These are phyloP conservation scores for Helicocarpus griseus DNA, from an alignment of 2,329 filamentous ascomycete species.

Conservation along the genomic window DNA sequence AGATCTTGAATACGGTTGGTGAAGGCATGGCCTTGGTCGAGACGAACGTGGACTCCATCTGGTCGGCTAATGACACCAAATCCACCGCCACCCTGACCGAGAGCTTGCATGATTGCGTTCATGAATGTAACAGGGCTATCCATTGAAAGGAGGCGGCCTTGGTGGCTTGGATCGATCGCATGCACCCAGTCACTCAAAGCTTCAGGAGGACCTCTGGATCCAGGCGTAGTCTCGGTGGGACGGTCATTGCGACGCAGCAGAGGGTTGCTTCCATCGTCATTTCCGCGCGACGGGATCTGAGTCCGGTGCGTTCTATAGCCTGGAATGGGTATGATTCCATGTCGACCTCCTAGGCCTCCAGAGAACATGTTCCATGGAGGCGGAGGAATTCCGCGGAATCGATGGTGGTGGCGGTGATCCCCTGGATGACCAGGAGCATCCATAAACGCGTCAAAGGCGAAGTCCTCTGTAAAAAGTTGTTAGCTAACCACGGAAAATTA, in stretches of 20 bases:
- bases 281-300: slow-evolving; percentile 42
- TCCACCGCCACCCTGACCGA: slow-evolving; percentile 36
- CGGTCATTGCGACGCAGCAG: slow-evolving; percentile 58
- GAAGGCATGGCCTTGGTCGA: slow-evolving; percentile 42
- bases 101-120: slow-evolving; percentile 48
- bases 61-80: slow-evolving; percentile 35
- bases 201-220: slow-evolving; percentile 29
- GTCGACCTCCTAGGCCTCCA: slow-evolving; percentile 46
- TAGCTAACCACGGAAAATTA: too few relatives aligned
- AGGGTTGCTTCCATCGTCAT: slow-evolving; percentile 79
- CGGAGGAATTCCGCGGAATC: slow-evolving; percentile 47
- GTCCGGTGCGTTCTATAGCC: slow-evolving; percentile 37
- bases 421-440: not conserved
- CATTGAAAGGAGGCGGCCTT: slow-evolving; percentile 35
- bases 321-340: slow-evolving; percentile 30
- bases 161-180: slow-evolving; percentile 38
- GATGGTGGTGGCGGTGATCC: slow-evolving; percentile 26
- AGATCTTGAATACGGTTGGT: slow-evolving; percentile 46
- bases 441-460: too few relatives aligned
- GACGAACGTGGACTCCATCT: slow-evolving; percentile 45
- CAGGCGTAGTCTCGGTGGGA: slow-evolving; percentile 22
- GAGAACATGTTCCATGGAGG: slow-evolving; percentile 57
- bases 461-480: too few relatives aligned
- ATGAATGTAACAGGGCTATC: slow-evolving; percentile 48
- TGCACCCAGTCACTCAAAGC: slow-evolving; percentile 45